phyloP scores from a whole-genome alignment of 441 rosid species.

The Pelargonium exstipulatum region DNA sequence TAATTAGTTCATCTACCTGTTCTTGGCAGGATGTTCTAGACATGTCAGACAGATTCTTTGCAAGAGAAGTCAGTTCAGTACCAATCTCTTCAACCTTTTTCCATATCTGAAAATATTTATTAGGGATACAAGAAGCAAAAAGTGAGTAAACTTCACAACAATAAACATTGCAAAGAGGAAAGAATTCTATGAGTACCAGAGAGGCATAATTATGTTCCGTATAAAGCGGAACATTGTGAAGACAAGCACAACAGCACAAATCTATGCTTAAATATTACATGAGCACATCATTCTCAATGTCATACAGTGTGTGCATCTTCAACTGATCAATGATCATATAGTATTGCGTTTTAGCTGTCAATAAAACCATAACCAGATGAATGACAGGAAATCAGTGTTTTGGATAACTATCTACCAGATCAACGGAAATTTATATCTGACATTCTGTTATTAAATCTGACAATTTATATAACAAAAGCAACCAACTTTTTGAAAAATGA shows the following conservation, averaged over 20 bases:
- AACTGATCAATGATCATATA: background rate
- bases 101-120: slow-evolving; percentile 56
- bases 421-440: too few species aligned
- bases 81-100: slow-evolving; percentile 57
- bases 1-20: slow-evolving; percentile 42
- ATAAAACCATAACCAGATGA: background rate
- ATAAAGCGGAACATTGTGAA: background rate
- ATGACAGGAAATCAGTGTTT: too few species aligned
- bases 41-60: slow-evolving; percentile 57
- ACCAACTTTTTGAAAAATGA: too few species aligned
- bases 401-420: too few species aligned
- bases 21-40: slow-evolving; percentile 43
- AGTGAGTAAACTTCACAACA: background rate
- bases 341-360: background rate
- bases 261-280: too few species aligned
- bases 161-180: background rate
- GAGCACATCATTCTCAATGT: background rate
- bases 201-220: background rate
- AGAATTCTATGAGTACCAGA: background rate
- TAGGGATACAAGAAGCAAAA: slow-evolving; percentile 6
- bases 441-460: too few species aligned
- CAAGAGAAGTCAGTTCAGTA: slow-evolving; percentile 55
- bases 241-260: background rate
- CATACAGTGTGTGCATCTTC: background rate
- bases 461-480: too few species aligned